A percentile compares a stretch with the other conserved stretches of the same genome.
Evolutionary conservation across 495 filamentous ascomycete genomes (phyloP).

Genomic region (Extremus antarcticus): DNA sequence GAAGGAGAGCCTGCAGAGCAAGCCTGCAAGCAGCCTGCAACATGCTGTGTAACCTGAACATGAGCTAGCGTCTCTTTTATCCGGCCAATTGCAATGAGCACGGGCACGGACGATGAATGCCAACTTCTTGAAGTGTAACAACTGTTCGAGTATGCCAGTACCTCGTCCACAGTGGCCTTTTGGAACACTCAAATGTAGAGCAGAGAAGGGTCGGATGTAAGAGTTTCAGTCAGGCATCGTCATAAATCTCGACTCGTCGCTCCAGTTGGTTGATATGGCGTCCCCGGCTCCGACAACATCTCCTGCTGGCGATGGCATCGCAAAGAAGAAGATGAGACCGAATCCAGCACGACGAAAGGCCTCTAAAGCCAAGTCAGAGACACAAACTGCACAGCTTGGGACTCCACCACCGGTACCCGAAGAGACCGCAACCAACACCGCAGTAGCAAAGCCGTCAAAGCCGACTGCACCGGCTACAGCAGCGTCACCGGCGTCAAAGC

Average conservation of each 20-base stretch:
- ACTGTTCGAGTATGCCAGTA: not conserved
- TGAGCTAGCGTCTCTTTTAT: too few species aligned
- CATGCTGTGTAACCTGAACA: too few species aligned
- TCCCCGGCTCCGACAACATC: not conserved
- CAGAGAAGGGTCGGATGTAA: too few species aligned
- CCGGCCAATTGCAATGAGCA: too few species aligned
- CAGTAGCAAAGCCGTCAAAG: not conserved
- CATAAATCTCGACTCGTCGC: not conserved
- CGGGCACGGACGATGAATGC: not conserved
- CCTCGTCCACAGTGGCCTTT: not conserved
- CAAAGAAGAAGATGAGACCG: not conserved
- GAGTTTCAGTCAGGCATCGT: too few species aligned
- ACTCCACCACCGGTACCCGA: not conserved
- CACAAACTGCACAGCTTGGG: not conserved
- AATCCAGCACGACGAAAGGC: slow-evolving; percentile 3
- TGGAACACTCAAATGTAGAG: not conserved
- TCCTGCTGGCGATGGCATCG: not conserved
- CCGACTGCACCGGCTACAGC: not conserved
- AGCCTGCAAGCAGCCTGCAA: too few species aligned
- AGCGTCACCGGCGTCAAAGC: not conserved
- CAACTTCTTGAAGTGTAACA: not conserved
- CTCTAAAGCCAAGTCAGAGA: not conserved
- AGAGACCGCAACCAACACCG: not conserved
- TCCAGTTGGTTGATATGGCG: not conserved
- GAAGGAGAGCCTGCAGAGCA: too few species aligned